A percentile compares a stretch with the other conserved stretches of the same genome.
Conservation (phyloP, 345 rosid species). For the Populus euphratica region DNA sequence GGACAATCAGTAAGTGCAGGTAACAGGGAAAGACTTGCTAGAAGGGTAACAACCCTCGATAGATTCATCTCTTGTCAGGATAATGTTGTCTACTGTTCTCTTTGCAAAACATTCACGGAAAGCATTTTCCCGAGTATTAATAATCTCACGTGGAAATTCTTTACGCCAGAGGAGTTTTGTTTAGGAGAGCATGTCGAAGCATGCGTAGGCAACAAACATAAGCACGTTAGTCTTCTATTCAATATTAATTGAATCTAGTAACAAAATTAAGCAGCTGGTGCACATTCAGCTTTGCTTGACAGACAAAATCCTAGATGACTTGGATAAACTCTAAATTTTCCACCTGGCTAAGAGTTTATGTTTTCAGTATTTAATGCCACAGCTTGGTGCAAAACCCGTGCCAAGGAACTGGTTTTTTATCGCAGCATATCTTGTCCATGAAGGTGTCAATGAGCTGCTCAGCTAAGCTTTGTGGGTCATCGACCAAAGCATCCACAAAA, state of each 20-base stretch:
- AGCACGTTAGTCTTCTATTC: background rate
- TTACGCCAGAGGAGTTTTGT: too few relatives aligned
- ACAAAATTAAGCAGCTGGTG: background rate
- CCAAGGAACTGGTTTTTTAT: conserved; percentile 27
- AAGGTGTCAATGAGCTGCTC: conserved; percentile 50
- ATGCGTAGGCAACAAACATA: background rate
- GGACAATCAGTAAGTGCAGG: too few relatives aligned
- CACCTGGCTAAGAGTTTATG: background rate
- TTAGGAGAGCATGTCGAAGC: background rate
- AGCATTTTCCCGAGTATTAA: too few relatives aligned
- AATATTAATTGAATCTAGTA: background rate
- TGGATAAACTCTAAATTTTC: background rate
- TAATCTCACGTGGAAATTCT: too few relatives aligned
- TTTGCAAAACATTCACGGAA: too few relatives aligned
- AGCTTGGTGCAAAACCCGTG: conserved; percentile 27
- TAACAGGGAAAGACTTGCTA: too few relatives aligned
- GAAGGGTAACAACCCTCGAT: too few relatives aligned
- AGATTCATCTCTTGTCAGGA: too few relatives aligned
- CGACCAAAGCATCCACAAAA: conserved; percentile 42
- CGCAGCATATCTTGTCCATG: conserved; percentile 34
- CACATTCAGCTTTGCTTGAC: background rate
- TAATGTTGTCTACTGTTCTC: too few relatives aligned
- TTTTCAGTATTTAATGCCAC: conserved; percentile 23
- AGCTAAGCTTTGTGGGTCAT: conserved; percentile 52
- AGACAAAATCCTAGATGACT: conserved; percentile 2